Conservation (phyloP, 2,329 filamentous ascomycete genomes). For the Penicillium sclerotiorum region DNA sequence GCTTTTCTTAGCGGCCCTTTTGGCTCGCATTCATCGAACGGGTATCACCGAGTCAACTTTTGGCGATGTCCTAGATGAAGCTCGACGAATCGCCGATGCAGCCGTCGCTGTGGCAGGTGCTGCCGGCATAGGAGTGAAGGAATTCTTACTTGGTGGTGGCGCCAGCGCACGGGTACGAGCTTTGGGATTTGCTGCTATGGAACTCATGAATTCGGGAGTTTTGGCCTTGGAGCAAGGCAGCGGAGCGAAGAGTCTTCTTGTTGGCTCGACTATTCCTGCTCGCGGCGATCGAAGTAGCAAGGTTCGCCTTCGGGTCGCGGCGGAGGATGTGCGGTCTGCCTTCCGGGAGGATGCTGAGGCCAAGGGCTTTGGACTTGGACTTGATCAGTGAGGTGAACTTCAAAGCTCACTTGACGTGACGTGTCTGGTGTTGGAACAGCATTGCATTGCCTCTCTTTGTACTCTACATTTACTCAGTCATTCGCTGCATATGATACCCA, state of each 20-base stretch:
- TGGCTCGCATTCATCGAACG: slow-evolving; percentile 76
- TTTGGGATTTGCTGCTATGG: slow-evolving; percentile 73
- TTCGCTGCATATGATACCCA: neutral
- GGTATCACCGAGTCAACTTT: slow-evolving; percentile 86
- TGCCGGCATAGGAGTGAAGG: slow-evolving; percentile 60
- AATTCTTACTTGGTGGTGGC: slow-evolving; percentile 57
- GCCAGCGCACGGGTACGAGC: slow-evolving; percentile 55
- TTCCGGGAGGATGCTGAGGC: slow-evolving; percentile 87
- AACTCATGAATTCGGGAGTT: slow-evolving; percentile 83
- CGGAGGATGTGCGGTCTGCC: slow-evolving; percentile 87
- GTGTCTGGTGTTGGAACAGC: too few species aligned
- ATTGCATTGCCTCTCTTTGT: too few species aligned
- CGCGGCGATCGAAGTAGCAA: slow-evolving; percentile 85
- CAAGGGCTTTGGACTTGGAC: slow-evolving; percentile 70
- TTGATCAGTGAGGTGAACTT: slow-evolving; percentile 32
- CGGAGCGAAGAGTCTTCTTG: slow-evolving; percentile 30
- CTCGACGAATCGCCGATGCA: slow-evolving; percentile 63
- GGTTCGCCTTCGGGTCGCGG: slow-evolving; percentile 79
- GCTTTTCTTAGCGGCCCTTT: slow-evolving; percentile 78
- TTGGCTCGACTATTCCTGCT: slow-evolving; percentile 53
- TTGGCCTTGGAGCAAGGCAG: slow-evolving; percentile 70
- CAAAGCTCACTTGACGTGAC: neutral
- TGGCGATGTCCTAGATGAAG: slow-evolving; percentile 87
- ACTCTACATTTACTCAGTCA: neutral
- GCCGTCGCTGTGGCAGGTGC: slow-evolving; percentile 52